These are phyloP conservation scores for Prinsepia uniflora DNA, from an alignment of 306 rosid genomes.

Conservation along the genomic window DNA sequence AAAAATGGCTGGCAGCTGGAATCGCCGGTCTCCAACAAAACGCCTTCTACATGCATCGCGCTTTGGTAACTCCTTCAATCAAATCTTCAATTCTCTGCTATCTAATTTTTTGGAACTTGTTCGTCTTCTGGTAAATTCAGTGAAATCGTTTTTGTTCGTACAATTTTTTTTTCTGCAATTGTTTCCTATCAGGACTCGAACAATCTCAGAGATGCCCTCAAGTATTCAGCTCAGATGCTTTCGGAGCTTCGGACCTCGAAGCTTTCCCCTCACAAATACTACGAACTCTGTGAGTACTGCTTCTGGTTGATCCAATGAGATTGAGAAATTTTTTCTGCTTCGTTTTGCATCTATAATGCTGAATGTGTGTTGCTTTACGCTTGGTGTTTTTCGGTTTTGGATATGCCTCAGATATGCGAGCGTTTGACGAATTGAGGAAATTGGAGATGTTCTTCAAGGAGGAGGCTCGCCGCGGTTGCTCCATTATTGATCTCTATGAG, in stretches of 20 bases:
- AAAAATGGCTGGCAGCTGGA: constrained; percentile 93
- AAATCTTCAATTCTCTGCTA: constrained; percentile 12
- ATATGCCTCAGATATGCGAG: constrained; percentile 78
- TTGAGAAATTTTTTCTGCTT: constrained; percentile 19
- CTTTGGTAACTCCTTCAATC: constrained; percentile 52
- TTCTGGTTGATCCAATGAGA: constrained; percentile 32
- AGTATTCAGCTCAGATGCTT: constrained; percentile 97
- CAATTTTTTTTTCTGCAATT: neutral
- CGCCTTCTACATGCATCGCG: constrained; percentile 96
- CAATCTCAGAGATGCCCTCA: constrained; percentile 90
- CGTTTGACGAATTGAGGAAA: constrained; percentile 92
- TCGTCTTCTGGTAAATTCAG: constrained; percentile 8
- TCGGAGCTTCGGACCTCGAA: constrained; percentile 95
- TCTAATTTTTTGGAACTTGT: neutral
- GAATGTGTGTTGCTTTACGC: neutral
- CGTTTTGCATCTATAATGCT: neutral
- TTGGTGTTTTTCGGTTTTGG: constrained; percentile 23
- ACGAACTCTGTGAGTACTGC: constrained; percentile 72
- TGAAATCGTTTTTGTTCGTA: constrained; percentile 14
- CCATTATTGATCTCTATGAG: constrained; percentile 92
- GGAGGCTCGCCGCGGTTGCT: constrained; percentile 97
- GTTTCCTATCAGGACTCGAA: constrained; percentile 69
- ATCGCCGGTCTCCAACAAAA: constrained; percentile 97
- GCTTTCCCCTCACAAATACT: constrained; percentile 97
- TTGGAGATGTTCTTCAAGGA: constrained; percentile 93